Base-by-base conservation (phyloP, 345 rosid genomes). In the Cardiospermum halicacabum region DNA sequence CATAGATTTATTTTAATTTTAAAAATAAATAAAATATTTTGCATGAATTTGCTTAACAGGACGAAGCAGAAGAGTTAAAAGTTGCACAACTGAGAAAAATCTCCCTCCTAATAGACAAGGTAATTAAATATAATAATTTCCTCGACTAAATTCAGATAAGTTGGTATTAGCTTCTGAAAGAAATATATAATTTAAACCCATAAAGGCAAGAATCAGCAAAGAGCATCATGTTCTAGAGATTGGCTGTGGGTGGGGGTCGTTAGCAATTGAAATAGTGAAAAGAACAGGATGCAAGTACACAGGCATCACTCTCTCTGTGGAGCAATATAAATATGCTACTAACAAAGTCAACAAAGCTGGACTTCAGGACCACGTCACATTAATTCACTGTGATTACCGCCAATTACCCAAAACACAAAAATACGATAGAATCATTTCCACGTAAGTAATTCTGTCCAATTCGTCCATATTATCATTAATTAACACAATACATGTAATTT, bases 191-290 rank as follows among this genome's bases (percentile, higher is more conserved):
- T 10, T 6, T 51, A 27, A 49, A 26, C 37, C 2, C 32, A 62
- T 65, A 7, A 27, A 86, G 96, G 88, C 91, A 7, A 79, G 86
- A 72, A 74, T 93, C 58, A 72, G 64, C 31, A 81, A 79, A 62
- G 51, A 74, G 7, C 88, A 90, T 57, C 87, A 85, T 68, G 77
- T 93, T 74, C 86, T 93, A 4, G 97, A 93, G 62, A 86, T 93
- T 39, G 98, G 98, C 18, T 85, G 83, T 26, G 98, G 98, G 26
- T 93, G 98, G 98, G 98, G 98, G 67, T 72, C 88, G 53, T 80
- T 90, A 24, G 98, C 95, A 27, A 81, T 93, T 30, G 92, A 93
- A 79, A 80, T 84, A 49, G 98, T 93, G 56, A 82, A 71, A 79
- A 77, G 78, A 80, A 93, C 96, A 11, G 92, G 95, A 64, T 93